A percentile compares a stretch with the other conserved stretches of the same genome.
Evolutionary conservation across 2,329 filamentous ascomycete genomes (phyloP).

Genomic region (Microdochium nivale): DNA sequence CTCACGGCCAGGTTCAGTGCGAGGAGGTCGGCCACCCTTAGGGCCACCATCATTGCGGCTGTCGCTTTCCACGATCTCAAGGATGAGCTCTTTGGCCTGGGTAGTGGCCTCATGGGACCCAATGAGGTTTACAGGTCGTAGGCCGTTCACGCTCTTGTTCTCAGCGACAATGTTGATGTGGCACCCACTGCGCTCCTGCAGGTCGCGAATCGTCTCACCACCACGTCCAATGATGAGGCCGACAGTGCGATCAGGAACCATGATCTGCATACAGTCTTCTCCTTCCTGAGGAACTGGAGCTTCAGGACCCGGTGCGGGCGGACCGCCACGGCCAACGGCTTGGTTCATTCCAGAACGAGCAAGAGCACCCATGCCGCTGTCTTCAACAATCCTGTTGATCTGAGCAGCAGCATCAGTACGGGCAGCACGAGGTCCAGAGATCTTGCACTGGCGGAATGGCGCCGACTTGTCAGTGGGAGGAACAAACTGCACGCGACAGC

Average conservation of each 20-base stretch:
- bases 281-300: constrained; percentile 57
- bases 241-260: constrained; percentile 89
- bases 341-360: constrained; percentile 39
- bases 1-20: constrained; percentile 31
- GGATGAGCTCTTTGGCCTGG: constrained; percentile 76
- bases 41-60: constrained; percentile 46
- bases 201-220: constrained; percentile 84
- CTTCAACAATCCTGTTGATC: constrained; percentile 82
- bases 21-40: constrained; percentile 17
- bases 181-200: constrained; percentile 87
- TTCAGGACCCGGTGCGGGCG: constrained; percentile 8
- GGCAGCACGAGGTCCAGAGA: constrained; percentile 63
- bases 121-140: constrained; percentile 85
- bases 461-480: constrained; percentile 65
- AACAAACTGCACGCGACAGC: constrained; percentile 81
- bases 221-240: constrained; percentile 90
- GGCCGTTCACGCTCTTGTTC: constrained; percentile 83
- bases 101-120: constrained; percentile 67
- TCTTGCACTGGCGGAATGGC: constrained; percentile 74
- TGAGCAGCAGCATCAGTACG: constrained; percentile 72
- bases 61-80: constrained; percentile 92
- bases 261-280: constrained; percentile 83
- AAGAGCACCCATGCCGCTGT: constrained; percentile 56
- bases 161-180: constrained; percentile 94
- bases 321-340: constrained; percentile 11